phyloP scores from a whole-genome alignment of 345 rosid species.

The Syzygium oleosum region DNA sequence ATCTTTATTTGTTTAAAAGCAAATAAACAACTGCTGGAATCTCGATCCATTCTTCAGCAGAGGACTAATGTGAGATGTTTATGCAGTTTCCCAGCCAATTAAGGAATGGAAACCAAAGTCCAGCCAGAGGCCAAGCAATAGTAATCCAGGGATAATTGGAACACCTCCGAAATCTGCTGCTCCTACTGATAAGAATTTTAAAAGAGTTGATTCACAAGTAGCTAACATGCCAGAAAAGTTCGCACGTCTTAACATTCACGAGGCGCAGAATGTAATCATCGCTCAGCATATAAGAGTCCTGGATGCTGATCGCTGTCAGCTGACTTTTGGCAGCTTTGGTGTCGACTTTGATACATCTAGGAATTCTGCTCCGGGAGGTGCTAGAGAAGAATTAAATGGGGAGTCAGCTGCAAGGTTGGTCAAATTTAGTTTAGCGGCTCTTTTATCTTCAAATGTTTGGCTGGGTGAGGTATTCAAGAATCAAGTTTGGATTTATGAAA shows the following conservation, averaged over 20 bases:
- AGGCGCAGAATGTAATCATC: constrained; percentile 71
- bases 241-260: constrained; percentile 28
- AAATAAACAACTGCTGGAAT: neutral
- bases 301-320: constrained; percentile 61
- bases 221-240: constrained; percentile 47
- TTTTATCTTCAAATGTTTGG: neutral
- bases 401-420: constrained; percentile 53
- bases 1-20: neutral
- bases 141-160: constrained; percentile 57
- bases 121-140: constrained; percentile 39
- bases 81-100: constrained; percentile 52
- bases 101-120: constrained; percentile 92
- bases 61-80: neutral
- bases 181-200: constrained; percentile 30
- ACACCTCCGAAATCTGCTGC: constrained; percentile 43
- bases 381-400: constrained; percentile 34
- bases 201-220: constrained; percentile 35
- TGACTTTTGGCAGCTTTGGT: constrained; percentile 87
- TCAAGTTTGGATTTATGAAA: neutral
- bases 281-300: constrained; percentile 81
- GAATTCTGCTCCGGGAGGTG: constrained; percentile 27
- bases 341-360: constrained; percentile 40
- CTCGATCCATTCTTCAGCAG: neutral
- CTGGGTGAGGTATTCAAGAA: neutral
- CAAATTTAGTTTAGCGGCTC: neutral